phyloP scores from a whole-genome alignment of 164 flowering plant species.

The Warburgia ugandensis region DNA sequence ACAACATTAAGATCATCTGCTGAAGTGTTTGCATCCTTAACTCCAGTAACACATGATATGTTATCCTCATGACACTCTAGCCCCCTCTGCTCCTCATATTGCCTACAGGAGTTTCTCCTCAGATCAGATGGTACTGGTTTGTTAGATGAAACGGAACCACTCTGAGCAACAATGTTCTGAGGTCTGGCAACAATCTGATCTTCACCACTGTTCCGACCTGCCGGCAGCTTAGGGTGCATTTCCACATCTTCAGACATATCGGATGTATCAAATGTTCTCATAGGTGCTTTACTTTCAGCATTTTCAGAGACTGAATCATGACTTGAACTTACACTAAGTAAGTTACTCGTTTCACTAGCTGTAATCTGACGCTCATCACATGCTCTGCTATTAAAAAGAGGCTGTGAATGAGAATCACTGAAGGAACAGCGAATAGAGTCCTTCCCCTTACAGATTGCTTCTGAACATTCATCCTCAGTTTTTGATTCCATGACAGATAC shows the following conservation, averaged over 20 bases:
- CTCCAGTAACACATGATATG: slow-evolving; percentile 41
- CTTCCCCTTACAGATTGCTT: slow-evolving; percentile 35
- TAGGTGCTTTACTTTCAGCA: slow-evolving; percentile 38
- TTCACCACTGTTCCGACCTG: slow-evolving; percentile 14
- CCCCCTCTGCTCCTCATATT: slow-evolving; percentile 22
- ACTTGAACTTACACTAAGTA: slow-evolving; percentile 40
- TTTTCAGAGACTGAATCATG: slow-evolving; percentile 49
- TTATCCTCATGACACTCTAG: slow-evolving; percentile 41
- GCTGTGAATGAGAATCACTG: slow-evolving; percentile 18
- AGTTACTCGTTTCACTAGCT: slow-evolving; percentile 47
- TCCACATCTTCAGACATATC: slow-evolving; percentile 26
- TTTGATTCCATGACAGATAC: slow-evolving; percentile 38
- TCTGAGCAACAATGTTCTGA: slow-evolving; percentile 6
- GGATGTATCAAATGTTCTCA: slow-evolving; percentile 27
- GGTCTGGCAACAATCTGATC: slow-evolving; percentile 11
- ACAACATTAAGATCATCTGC: slow-evolving; percentile 9
- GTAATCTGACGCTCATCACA: slow-evolving; percentile 27
- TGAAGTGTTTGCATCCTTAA: slow-evolving; percentile 2
- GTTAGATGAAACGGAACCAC: slow-evolving; percentile 3
- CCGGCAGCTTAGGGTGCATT: slow-evolving; percentile 17
- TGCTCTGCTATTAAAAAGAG: slow-evolving; percentile 21
- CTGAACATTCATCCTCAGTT: slow-evolving; percentile 40
- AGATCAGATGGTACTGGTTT: slow-evolving; percentile 1
- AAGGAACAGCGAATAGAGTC: slow-evolving; percentile 26
- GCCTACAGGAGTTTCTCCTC: slow-evolving; percentile 8